Percentiles rank a stretch among this genome's conserved stretches.
These are phyloP conservation scores for Arachnomyces sp. DNA, from an alignment of 2,329 filamentous ascomycete genomes.

Conservation along the genomic window DNA sequence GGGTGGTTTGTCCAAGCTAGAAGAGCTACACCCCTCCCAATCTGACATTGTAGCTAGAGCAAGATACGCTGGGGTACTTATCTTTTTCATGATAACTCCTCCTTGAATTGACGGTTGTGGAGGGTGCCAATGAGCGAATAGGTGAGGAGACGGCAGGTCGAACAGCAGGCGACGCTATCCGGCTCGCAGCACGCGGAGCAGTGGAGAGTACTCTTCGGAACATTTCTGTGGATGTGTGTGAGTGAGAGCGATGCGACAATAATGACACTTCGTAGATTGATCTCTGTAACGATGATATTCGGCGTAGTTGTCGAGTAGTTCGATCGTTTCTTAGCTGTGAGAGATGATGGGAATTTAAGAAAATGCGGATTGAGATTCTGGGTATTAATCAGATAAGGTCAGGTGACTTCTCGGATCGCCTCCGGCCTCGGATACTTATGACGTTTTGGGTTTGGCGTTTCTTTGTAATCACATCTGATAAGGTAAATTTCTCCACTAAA, in stretches of 20 bases:
- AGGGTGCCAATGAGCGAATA: slow-evolving; percentile 36
- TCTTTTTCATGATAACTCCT: slow-evolving; percentile 60
- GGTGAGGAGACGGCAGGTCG: slow-evolving; percentile 39
- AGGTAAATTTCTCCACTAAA: too few species aligned
- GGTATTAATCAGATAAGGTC: too few species aligned
- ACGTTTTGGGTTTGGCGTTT: too few species aligned
- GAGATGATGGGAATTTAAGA: too few species aligned
- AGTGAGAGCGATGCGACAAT: neutral
- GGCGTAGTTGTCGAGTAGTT: too few species aligned
- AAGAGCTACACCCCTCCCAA: neutral
- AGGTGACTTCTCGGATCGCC: too few species aligned
- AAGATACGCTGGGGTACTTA: slow-evolving; percentile 32
- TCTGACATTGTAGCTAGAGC: neutral
- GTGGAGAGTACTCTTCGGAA: slow-evolving; percentile 49
- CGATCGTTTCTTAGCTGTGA: too few species aligned
- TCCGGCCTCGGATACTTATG: too few species aligned
- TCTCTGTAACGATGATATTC: too few species aligned
- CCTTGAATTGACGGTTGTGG: slow-evolving; percentile 30
- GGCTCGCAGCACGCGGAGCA: slow-evolving; percentile 45
- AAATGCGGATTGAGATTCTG: too few species aligned
- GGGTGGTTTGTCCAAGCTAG: neutral
- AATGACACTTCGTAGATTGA: too few species aligned
- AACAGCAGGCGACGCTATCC: slow-evolving; percentile 41
- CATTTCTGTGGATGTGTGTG: slow-evolving; percentile 31
- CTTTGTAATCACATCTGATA: too few species aligned